Percentiles rank a stretch among this genome's conserved stretches.
Conservation (phyloP, 805 yeast genomes). For the Starmerella scarabaei region DNA sequence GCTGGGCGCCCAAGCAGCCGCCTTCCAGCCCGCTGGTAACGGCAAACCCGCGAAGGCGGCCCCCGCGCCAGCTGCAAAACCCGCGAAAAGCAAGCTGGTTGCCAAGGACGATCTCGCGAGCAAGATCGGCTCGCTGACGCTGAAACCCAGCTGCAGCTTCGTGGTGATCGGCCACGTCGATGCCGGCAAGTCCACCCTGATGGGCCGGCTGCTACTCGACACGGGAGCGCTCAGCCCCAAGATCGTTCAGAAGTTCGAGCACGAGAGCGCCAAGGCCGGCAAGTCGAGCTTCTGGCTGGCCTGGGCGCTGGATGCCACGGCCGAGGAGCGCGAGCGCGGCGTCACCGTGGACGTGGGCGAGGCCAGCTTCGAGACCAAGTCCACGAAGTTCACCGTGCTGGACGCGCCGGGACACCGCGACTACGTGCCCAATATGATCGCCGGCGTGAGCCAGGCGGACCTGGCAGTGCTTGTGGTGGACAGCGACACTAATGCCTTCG, state of each 20-base stretch:
- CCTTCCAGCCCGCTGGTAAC: slow-evolving; percentile 14
- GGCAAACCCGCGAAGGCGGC: not conserved
- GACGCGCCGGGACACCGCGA: slow-evolving; percentile 82
- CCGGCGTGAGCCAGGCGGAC: slow-evolving; percentile 71
- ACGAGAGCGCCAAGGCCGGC: slow-evolving; percentile 54
- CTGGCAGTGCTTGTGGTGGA: slow-evolving; percentile 62
- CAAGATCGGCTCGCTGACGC: slow-evolving; percentile 31
- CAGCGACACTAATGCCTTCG: slow-evolving; percentile 51
- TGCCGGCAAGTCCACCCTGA: slow-evolving; percentile 70
- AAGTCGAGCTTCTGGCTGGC: slow-evolving; percentile 73
- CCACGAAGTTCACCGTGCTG: slow-evolving; percentile 49
- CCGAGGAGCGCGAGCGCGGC: slow-evolving; percentile 61
- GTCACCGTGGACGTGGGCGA: slow-evolving; percentile 70
- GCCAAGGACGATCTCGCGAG: slow-evolving; percentile 31
- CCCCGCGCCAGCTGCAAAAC: not conserved
- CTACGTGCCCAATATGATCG: slow-evolving; percentile 75
- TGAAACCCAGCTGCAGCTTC: slow-evolving; percentile 28
- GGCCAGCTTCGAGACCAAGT: slow-evolving; percentile 46
- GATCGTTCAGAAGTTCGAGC: slow-evolving; percentile 46
- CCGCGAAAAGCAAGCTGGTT: slow-evolving; percentile 2
- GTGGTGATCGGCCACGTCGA: slow-evolving; percentile 81
- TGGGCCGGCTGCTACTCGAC: slow-evolving; percentile 62
- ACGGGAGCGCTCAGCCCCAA: slow-evolving; percentile 53
- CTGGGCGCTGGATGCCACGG: slow-evolving; percentile 74
- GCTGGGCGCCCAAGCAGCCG: slow-evolving; percentile 39